Percentiles rank a stretch among this genome's conserved stretches.
Evolutionary conservation across 192 early-diverging fungal species (phyloP).

Genomic region (Coemansia sp.): DNA sequence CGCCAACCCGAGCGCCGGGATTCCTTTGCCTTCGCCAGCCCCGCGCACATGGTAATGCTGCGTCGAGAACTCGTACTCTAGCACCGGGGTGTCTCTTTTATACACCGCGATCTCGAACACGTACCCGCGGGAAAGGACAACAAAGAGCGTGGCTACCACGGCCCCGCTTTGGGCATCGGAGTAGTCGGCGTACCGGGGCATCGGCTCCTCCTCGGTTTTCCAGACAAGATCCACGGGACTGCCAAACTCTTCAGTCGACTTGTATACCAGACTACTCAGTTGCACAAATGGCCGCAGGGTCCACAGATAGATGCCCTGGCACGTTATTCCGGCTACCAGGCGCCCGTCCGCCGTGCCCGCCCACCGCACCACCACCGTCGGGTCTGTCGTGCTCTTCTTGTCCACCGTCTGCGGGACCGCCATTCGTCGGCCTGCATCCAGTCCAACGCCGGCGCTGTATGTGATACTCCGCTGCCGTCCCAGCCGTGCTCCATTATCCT

Average conservation of each 20-base stretch:
- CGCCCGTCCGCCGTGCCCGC: conserved; percentile 25
- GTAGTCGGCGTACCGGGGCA: neutral
- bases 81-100: conserved; percentile 13
- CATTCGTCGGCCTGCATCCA: neutral
- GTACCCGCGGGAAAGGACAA: conserved; percentile 26
- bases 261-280: conserved; percentile 42
- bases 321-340: conserved; percentile 34
- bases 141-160: conserved; percentile 28
- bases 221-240: conserved; percentile 42
- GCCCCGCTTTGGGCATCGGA: neutral
- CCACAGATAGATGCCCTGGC: conserved; percentile 46
- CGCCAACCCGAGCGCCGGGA: conserved; percentile 25
- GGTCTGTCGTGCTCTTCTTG: neutral
- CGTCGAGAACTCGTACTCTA: conserved; percentile 41
- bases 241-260: conserved; percentile 29
- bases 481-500: neutral
- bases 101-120: conserved; percentile 44
- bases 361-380: conserved; percentile 25
- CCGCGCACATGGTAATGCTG: conserved; percentile 52
- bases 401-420: neutral
- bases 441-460: conserved; percentile 21
- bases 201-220: conserved; percentile 7
- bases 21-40: conserved; percentile 45
- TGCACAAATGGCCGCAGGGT: conserved; percentile 39
- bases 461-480: conserved; percentile 39